Evolutionary conservation across 2,329 filamentous ascomycete species (phyloP), one percentile per base, ranked within the genome.

Genomic region (Beauveria australis): DNA sequence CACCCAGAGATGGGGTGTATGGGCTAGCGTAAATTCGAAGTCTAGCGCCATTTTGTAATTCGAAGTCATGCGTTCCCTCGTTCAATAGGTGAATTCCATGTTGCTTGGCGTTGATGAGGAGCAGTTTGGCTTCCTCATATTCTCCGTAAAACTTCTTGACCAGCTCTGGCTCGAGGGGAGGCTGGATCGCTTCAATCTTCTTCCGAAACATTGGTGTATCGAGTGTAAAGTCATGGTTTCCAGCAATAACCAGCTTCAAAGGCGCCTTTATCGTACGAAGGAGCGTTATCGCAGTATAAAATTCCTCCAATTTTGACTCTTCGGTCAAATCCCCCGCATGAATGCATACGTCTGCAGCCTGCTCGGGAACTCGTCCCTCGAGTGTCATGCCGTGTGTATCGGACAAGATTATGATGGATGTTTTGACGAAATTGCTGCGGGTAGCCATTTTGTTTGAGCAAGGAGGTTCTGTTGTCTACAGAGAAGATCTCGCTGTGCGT

Each of bases 261-360:
- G 76, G 73, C 0, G 79, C 78, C 1, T 76, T 61, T 18, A 81
- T 67, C 0, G 54, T 55, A 9, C 71, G 64, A 0, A 83, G 69
- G 0, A 78, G 65, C 1, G 69, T 60, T 5, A 82, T 66, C 0
- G 76, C 69, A 3, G 65, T 63, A 24, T 63, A 66, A 48, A 75
- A 77, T 49, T 79, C 76, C 0, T 69, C 54, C 0, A 80, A 53
- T 28, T 73, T 78, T 0, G 78, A 81, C 24, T 72, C 67, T 0
- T 75, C 64, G 0, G 79, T 81, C 3, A 82, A 70, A 49, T 82
- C 78, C 10, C 79, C 79, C 59, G 78, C 81, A 64, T 82, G 78
- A 18, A 82, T 77, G 3, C 68, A 74, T 0, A 81, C 74, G 61
- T 81, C 78, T 3, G 57, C 69, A 1, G 30, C 7, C 0, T 18